phyloP scores from a whole-genome alignment of 2,329 filamentous ascomycete species.

The Capronia coronata region DNA sequence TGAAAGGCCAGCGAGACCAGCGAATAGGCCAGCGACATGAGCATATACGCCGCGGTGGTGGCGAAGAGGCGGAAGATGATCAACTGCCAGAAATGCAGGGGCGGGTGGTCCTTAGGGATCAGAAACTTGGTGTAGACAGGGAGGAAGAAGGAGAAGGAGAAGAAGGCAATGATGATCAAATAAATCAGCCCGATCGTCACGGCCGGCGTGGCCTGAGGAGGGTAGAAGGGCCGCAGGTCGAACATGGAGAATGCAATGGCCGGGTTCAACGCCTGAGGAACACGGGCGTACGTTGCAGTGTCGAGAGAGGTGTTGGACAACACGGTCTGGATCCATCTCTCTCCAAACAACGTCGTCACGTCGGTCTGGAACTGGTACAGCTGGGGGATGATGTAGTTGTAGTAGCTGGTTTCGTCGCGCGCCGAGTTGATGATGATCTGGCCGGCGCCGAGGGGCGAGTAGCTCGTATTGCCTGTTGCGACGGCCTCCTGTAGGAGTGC shows the following conservation, averaged over 20 bases:
- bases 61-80: conserved; percentile 49
- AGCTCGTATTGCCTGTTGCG: conserved; percentile 49
- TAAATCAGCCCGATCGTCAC: conserved; percentile 61
- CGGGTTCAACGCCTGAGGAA: conserved; percentile 50
- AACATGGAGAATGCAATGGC: conserved; percentile 51
- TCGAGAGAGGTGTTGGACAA: conserved; percentile 22
- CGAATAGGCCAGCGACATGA: conserved; percentile 58
- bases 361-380: conserved; percentile 44
- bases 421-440: conserved; percentile 52
- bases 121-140: conserved; percentile 54
- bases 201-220: conserved; percentile 48
- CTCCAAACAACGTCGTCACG: conserved; percentile 46
- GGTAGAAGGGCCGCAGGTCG: conserved; percentile 56
- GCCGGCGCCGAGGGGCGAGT: conserved; percentile 54
- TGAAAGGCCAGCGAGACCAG: conserved; percentile 58
- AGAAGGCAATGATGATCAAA: conserved; percentile 61
- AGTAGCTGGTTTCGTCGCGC: conserved; percentile 51
- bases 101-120: conserved; percentile 50
- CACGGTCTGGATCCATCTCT: conserved; percentile 33
- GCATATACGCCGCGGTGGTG: conserved; percentile 53
- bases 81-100: conserved; percentile 28
- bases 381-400: conserved; percentile 49
- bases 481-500: conserved; percentile 51
- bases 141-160: conserved; percentile 59
- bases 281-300: conserved; percentile 11